Evolutionary conservation across 2,329 filamentous ascomycete genomes (phyloP), one percentile per base, ranked within the genome.

Genomic region (Elsinoe necatrix): DNA sequence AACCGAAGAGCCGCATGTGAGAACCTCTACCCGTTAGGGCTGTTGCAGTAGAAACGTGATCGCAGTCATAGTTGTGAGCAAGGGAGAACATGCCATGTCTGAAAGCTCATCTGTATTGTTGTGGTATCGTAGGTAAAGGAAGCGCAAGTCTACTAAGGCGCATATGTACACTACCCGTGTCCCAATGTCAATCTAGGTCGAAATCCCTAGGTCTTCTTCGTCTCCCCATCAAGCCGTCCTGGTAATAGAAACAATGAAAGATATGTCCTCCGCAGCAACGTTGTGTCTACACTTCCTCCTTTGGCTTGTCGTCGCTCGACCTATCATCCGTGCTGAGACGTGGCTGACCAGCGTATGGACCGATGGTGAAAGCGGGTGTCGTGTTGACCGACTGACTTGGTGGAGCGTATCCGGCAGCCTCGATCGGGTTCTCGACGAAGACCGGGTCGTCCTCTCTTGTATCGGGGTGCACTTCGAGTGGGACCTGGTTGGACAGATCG

Each of bases 391-490:
- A 68, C 62, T 77, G 75, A 52, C 73, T 75, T 1, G 74, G 73
- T 18, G 73, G 73, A 20, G 61, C 54, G 16, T 59, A 42, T 7
- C 68, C 68, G 35, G 67, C 66, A 45, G 68, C 65, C 31, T 71
- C 65, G 20, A 67, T 66, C 27, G 74, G 71, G 52, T 63, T 59
- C 47, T 74, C 67, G 25, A 74, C 72, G 4, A 78, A 68, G 16
- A 79, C 67, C 0, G 71, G 72, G 58, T 80, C 76, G 41, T 72
- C 72, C 1, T 72, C 64, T 56, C 72, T 74, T 3, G 77, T 80
- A 18, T 72, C 73, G 0, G 77, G 75, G 58, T 79, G 77, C 4
- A 76, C 65, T 37, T 77, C 74, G 52, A 77, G 55, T 68, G 74
- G 35, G 69, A 72, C 60, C 59, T 66, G 64, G 37, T 63, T 62